Evolutionary conservation across 140 eudicot genomes (phyloP), one percentile per base, ranked within the genome.

Genomic region (Oenanthe javanica): DNA sequence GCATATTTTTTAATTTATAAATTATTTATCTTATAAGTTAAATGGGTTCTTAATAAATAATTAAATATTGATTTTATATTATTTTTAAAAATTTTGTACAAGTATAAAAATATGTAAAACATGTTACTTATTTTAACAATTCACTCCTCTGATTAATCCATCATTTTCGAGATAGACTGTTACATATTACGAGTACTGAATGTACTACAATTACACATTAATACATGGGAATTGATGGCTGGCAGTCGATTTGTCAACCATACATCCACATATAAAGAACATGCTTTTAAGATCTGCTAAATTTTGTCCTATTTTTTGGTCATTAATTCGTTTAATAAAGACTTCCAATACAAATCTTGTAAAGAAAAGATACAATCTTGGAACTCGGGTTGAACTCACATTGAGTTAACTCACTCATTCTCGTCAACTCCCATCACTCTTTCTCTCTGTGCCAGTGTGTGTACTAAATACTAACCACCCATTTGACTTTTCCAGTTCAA

Each of bases 321-420:
- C 86, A 76, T 86, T 77, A 86, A 86, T 84, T 81, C 84, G 75
- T 70, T 84, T 86, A 84, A n/a, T n/a, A n/a, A 87, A 78, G 72
- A 85, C 69, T 40, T 86, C 70, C 86, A 82, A 25, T 72, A 81
- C 76, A 31, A 40, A 72, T 11, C 31, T 67, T 59, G 40, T 51
- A 42, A 51, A 42, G 51, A 51, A 19, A 72, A 73, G 50, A 9
- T 47, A 42, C 51, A 21, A 70, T 45, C 67, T 79, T 66, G 47
- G 16, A 85, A 59, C 79, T 15, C 61, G 64, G 66, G 47, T 78
- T n/a, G n/a, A n/a, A n/a, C n/a, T n/a, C n/a, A n/a, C n/a, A n/a
- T n/a, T n/a, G n/a, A n/a, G n/a, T n/a, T 67, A 76, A 74, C 83
- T 79, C 80, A 82, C 48, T 75, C 84, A 54, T n/a, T 80, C 74